Evolutionary conservation across 805 yeast species (phyloP), one percentile per base, ranked within the genome.

Genomic region (Wickerhamomyces bisporus): DNA sequence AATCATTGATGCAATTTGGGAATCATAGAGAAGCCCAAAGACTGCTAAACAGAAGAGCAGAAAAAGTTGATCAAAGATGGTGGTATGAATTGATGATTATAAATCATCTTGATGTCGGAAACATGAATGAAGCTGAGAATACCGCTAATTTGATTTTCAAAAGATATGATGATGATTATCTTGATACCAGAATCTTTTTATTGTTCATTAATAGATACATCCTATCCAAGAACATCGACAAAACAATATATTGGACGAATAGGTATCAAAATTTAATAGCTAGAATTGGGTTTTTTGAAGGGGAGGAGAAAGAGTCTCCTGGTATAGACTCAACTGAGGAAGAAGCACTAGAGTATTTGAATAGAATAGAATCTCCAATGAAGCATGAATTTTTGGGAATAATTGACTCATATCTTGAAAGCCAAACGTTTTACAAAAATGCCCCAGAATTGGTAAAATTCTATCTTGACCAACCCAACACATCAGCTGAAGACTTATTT

Each of bases 71-170:
- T 23, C 66, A 71, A 41, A 52, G 77, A 38, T 75, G 77, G 65
- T 75, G 81, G 81, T 57, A 59, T 41, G 80, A 75, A 35, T 40
- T 68, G 18, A 75, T 78, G n/a, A 56, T 67, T 39, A 61, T 60
- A 40, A 58, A 70, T 6, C 58, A 64, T 32, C 43, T 75, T 25
- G 53, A 60, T 7, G 47, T 52, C n/a, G 57, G 56, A 13, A 51
- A 61, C 24, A 38, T 66, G 5, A 54, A 43, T 5, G 47, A 49
- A n/a, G 74, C 75, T 18, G 67, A 67, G 30, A 45, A 45, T 2
- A 32, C 65, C 2, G 58, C 68, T 3, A 24, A 40, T 1, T 47
- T 53, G 6, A 60, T 66, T 2, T 47, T 53, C 29, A 38, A 45
- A 0, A 47, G 45, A 31, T 66, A 51, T 38, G 43, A 42, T 8